Evolutionary conservation across 176 grass and related monocot genomes (phyloP), one percentile per base, ranked within the genome.

Genomic region (Bromus sterilis): DNA sequence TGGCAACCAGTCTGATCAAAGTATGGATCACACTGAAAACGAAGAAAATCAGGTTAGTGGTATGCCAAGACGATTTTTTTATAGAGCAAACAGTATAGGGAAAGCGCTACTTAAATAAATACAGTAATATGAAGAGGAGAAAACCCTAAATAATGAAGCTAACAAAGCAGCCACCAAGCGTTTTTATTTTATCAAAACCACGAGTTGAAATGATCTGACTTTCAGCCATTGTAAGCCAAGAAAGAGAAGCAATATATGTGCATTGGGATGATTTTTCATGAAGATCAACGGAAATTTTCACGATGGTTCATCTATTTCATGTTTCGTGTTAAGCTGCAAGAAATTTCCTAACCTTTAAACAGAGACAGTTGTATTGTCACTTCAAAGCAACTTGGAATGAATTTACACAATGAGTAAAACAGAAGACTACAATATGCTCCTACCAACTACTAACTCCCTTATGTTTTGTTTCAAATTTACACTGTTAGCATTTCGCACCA

Each of bases 1-100:
- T 71, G 5, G 63, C 92, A 97, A 76, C 92, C 92, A 1, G 30
- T 69, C 60, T 91, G 84, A 90, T 97, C 95, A 48, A 97, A 97
- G 67, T 97, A 97, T 76, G 95, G 95, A 82, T 98, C 90, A 2
- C 92, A 95, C 95, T 98, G 86, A 86, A 80, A 84, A 59, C 72
- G 0, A 26, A 74, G 48, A 25, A 39, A 23, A 13, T 23, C 35
- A 5, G 66, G n/a, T 71, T 16, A 71, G 24, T 71, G 67, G 67
- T 71, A 29, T 18, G 12, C 37, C 37, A 71, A 43, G 12, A 34
- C 28, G 39, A 44, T 8, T 16, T 24, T 16, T 24, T 41, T 72
- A 6, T 72, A 48, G 25, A 72, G 16, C 41, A 76, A 56, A 75
- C 21, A 36, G 0, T 7, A 48, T 55, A 30, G 48, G 43, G 25